Percentiles rank a stretch among this genome's conserved stretches.
phyloP scores from a whole-genome alignment of 495 filamentous ascomycete species.

The Barbatosphaeria neglecta region DNA sequence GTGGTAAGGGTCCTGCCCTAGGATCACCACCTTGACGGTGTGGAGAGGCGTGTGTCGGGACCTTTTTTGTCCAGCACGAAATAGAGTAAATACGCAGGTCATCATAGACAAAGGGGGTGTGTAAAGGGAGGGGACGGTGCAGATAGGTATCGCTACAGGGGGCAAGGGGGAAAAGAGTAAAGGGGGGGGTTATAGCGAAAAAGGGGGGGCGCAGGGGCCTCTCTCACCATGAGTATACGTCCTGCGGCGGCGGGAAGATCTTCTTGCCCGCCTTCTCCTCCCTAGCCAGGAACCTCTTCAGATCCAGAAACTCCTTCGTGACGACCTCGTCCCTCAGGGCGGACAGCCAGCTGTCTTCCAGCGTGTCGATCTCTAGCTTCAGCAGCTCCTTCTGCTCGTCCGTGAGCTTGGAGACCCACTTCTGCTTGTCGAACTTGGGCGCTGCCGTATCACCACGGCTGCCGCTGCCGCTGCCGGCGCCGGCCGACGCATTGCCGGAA shows the following conservation, averaged over 20 bases:
- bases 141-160: too few species aligned
- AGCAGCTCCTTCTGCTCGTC: constrained; percentile 73
- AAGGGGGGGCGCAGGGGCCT: too few species aligned
- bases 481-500: constrained; percentile 12
- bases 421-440: constrained; percentile 68
- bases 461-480: constrained; percentile 1
- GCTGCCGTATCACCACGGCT: too few species aligned
- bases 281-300: constrained; percentile 77
- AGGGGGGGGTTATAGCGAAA: too few species aligned
- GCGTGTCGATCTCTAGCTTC: constrained; percentile 77
- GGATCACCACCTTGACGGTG: constrained; percentile 76
- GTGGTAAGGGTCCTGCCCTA: constrained; percentile 97
- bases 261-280: constrained; percentile 63
- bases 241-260: constrained; percentile 72
- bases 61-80: too few species aligned
- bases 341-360: constrained; percentile 83
- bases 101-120: too few species aligned
- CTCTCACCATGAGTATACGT: constrained; percentile 93
- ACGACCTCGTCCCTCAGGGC: constrained; percentile 74
- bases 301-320: constrained; percentile 62
- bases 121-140: too few species aligned
- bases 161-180: too few species aligned
- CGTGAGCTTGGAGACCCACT: constrained; percentile 71
- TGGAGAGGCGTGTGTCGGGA: constrained; percentile 81
- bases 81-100: too few species aligned